These are phyloP conservation scores for Cryptococcus floricola DNA, from an alignment of 1,284 basidiomycete species.

Conservation along the genomic window DNA sequence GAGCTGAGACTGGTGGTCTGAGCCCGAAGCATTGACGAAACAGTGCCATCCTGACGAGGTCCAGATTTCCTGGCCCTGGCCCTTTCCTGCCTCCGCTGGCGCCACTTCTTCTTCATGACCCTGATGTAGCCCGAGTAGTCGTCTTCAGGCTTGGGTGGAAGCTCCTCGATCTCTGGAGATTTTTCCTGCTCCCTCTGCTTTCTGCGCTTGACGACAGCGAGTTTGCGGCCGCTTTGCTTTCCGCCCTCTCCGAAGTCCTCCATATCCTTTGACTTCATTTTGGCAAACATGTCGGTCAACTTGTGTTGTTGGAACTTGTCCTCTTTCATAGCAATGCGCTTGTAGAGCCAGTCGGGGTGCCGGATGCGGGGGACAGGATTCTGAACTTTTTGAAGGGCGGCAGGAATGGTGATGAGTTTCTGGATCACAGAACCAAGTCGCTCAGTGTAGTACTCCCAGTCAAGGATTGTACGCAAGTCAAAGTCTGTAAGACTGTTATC, in stretches of 20 bases:
- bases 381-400: slow-evolving; percentile 93
- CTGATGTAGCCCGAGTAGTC: slow-evolving; percentile 79
- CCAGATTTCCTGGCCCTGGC: slow-evolving; percentile 45
- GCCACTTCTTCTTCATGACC: slow-evolving; percentile 79
- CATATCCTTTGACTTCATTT: slow-evolving; percentile 56
- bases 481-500: slow-evolving; percentile 85
- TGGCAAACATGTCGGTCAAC: slow-evolving; percentile 88
- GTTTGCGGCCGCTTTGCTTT: slow-evolving; percentile 49
- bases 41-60: slow-evolving; percentile 49
- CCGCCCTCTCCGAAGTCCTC: slow-evolving; percentile 56
- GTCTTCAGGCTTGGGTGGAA: slow-evolving; percentile 56
- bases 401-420: slow-evolving; percentile 98
- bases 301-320: slow-evolving; percentile 99
- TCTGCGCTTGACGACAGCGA: slow-evolving; percentile 60
- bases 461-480: slow-evolving; percentile 89
- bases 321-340: slow-evolving; percentile 78
- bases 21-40: slow-evolving; percentile 77
- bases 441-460: slow-evolving; percentile 99
- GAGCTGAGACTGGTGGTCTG: slow-evolving; percentile 61
- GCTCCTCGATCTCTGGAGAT: slow-evolving; percentile 30
- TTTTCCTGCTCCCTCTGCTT: slow-evolving; percentile 52
- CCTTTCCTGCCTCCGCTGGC: slow-evolving; percentile 56
- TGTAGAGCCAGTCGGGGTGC: slow-evolving; percentile 97
- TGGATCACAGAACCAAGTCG: slow-evolving; percentile 96
- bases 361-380: slow-evolving; percentile 95